Evolutionary conservation across 257 asterid genomes (phyloP), one percentile per base, ranked within the genome.

Genomic region (Fraxinus americana): DNA sequence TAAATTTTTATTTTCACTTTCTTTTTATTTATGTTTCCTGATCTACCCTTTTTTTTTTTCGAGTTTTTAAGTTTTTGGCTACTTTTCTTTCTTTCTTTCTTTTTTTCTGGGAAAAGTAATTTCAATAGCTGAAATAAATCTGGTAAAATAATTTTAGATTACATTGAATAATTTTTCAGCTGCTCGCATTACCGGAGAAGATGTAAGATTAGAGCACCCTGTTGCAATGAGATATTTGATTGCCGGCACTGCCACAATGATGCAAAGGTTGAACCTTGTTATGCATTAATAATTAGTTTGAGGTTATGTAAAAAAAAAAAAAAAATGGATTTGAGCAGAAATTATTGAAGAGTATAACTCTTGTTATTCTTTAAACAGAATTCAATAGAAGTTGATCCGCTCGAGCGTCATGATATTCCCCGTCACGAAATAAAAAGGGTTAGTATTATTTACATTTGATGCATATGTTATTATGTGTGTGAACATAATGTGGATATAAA

Each of bases 201-300:
- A 70, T 90, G 94, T 84, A 86, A 85, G 88, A 78, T 85, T 39
- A 84, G 74, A 81, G 88, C 94, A 65, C 91, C 94, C 10, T 88
- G 92, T 80, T 90, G 92, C 61, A 75, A 87, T 81, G 88, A 90
- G 82, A 74, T 88, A 30, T 88, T 88, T 75, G 87, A 87, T 79
- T 90, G 94, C 75, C 85, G 94, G 79, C 92, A 85, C 77, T 90
- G 94, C 82, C 94, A 88, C 74, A 87, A 89, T 57, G 94, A 89
- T 36, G 80, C 89, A 41, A 89, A 88, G 86, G 96, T 88, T 43
- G 41, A 7, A 1, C 21, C 23, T 29, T 30, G 35, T 4, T 0
- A 1, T 16, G 45, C 70, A 67, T 30, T 48, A 4, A 5, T 17
- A 54, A 54, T 16, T 54, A 54, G 8, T 35, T 19, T 54, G 65